Conservation (phyloP, 2,329 filamentous ascomycete species). For the Raffaelea albimanens region DNA sequence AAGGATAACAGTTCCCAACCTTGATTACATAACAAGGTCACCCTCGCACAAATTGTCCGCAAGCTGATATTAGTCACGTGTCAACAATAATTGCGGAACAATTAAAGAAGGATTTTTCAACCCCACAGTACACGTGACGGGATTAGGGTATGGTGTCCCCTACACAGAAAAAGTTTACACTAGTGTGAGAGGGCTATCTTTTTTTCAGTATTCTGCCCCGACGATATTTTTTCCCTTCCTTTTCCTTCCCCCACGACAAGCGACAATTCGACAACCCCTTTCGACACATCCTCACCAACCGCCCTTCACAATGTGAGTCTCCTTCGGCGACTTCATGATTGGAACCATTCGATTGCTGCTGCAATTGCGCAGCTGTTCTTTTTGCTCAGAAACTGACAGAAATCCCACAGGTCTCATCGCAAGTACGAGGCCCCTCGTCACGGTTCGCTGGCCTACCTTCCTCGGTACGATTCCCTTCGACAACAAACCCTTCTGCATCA, state of each 20-base stretch:
- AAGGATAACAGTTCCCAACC: background rate
- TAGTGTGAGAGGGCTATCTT: slow-evolving; percentile 1
- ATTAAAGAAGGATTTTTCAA: no score
- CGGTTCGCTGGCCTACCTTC: slow-evolving; percentile 82
- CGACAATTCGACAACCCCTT: slow-evolving; percentile 2
- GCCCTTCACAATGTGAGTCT: slow-evolving; percentile 5
- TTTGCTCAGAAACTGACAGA: background rate
- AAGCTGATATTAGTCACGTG: no score
- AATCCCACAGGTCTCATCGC: slow-evolving; percentile 36
- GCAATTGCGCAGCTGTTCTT: background rate
- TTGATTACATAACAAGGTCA: no score
- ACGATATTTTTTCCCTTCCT: background rate
- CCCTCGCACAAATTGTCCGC: no score
- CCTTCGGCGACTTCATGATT: background rate
- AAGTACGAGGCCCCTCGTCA: slow-evolving; percentile 81
- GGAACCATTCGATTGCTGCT: background rate
- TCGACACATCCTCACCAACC: slow-evolving; percentile 1
- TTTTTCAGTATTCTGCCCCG: background rate
- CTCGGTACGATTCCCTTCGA: slow-evolving; percentile 22
- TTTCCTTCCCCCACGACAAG: background rate
- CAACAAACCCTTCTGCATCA: background rate
- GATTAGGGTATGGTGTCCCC: background rate
- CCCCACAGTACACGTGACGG: background rate
- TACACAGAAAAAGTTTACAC: slow-evolving; percentile 7
- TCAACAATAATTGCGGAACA: no score